Base-by-base conservation (phyloP, 2,329 filamentous ascomycete genomes). In the Apiospora rasikravindrae region DNA sequence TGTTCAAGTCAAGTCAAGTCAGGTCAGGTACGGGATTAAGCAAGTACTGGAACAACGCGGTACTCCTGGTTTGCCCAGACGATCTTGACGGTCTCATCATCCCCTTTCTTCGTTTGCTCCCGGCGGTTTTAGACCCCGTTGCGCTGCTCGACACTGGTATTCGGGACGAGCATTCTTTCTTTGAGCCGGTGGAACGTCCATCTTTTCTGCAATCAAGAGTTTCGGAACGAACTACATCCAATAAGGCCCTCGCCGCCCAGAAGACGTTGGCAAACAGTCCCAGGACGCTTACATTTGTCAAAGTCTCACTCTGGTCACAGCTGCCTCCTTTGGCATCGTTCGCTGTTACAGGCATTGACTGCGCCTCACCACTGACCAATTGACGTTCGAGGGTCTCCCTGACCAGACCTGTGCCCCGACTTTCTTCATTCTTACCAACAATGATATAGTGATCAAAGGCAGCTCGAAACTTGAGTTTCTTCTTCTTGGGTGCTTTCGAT, bases 311-410 rank as follows among this genome's bases (percentile, higher is more conserved):
- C 57, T 64, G 33, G 57, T 64, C 57, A 64, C 57, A 64, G 19
- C 33, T 24, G 33, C 13, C 57, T 40, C 57, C 33, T n/a, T 71
- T 69, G 64, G 37, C 44, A 53, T 73, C 69, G 40, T 7, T 71
- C 70, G 61, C 44, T 57, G 47, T 70, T 70, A 44, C 69, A 61
- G 49, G 64, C 24, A 44, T 51, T 61, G 69, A 37, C 71, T 71
- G 71, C 71, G 71, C 71, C 67, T 69, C 71, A 69, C 66, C 51
- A 33, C 40, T 24, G 57, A 61, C 45, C 66, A 68, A 68, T 45
- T n/a, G 40, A n/a, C 66, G 42, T 61, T 49, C 44, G n/a, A 45
- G 33, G 64, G 33, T 51, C 10, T 64, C 33, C 37, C 42, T 69
- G 45, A 45, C 68, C 37, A 66, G 40, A 44, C n/a, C 47, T 29